Base-by-base conservation (phyloP, 176 grass and related monocot species). In the Areca catechu region DNA sequence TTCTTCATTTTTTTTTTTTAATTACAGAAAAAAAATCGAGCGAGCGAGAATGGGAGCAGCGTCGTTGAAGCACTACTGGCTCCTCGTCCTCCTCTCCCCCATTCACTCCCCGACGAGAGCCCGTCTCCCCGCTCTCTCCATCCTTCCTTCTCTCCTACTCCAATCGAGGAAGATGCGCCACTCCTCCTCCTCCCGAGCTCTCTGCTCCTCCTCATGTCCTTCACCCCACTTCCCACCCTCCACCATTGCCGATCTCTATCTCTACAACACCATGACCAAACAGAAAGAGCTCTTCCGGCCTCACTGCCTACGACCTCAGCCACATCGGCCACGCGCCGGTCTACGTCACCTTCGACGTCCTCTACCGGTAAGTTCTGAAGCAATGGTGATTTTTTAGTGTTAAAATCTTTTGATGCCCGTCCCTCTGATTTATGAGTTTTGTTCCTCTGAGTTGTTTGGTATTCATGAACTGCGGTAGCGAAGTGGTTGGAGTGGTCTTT, bases 261-360 rank as follows among this genome's bases (percentile, higher is more conserved):
- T 96, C 47, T 90, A 87, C 61, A 96, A 87, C 80, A 96, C 92
- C 1, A 87, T 79, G 80, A 79, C 60, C 29, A 80, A 67, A 62
- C 60, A 25, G 66, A 97, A 84, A 80, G 83, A 85, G 65, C 77
- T 24, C 23, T 97, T 97, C 25, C 68, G 56, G 20, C n/a, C n/a
- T n/a, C 63, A 95, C 90, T 49, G 67, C 82, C 19, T 95, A 86
- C 63, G 85, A 95, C 72, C 71, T 86, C 85, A 89, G 90, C 67
- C 90, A 95, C 66, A 84, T 95, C 65, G 90, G 90, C 18, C 85
- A 95, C 67, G 90, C 90, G n/a, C 75, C 85, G 22, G 81, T 73
- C 54, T 95, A 95, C 54, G 85, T 95, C 23, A 88, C 90, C 70
- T 95, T 95, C 49, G 90, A 95, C 24, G 77, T 89, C 43, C 73